A percentile compares a stretch with the other conserved stretches of the same genome.
Evolutionary conservation across 345 rosid genomes (phyloP).

Genomic region (Bruguiera sexangula): DNA sequence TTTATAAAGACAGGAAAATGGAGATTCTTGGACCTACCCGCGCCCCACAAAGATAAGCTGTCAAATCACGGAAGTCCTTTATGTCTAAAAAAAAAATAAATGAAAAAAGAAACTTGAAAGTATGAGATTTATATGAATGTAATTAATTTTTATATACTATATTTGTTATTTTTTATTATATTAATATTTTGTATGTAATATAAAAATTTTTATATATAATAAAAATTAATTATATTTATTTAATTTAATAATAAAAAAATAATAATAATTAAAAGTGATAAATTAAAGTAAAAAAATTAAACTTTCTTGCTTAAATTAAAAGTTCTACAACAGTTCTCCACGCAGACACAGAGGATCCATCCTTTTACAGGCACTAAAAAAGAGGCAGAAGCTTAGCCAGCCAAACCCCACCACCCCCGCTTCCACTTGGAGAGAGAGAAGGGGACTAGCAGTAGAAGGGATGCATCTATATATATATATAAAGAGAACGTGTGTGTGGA

Average conservation of each 20-base stretch:
- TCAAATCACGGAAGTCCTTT: conserved; percentile 11
- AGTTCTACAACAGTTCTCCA: conserved; percentile 19
- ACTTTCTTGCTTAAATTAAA: background rate
- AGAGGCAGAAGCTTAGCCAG: conserved; percentile 12
- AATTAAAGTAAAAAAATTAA: too few relatives aligned
- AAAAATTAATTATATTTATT: too few relatives aligned
- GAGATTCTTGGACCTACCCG: background rate
- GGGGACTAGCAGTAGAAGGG: background rate
- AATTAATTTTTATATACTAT: too few relatives aligned
- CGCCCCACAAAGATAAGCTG: background rate
- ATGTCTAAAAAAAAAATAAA: background rate
- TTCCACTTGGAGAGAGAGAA: too few relatives aligned
- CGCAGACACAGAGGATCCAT: background rate
- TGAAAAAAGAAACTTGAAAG: background rate
- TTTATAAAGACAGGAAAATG: background rate
- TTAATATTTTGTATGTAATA: too few relatives aligned
- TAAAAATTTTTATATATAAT: too few relatives aligned
- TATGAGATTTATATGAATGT: too few relatives aligned
- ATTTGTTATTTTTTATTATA: too few relatives aligned
- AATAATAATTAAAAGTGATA: too few relatives aligned
- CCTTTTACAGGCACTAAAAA: conserved; percentile 24
- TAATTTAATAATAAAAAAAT: too few relatives aligned
- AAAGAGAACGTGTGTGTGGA: conserved; percentile 9
- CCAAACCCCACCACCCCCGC: background rate
- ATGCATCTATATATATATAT: background rate